Conservation (phyloP, 306 rosid genomes). For the Trifolium pratense region DNA sequence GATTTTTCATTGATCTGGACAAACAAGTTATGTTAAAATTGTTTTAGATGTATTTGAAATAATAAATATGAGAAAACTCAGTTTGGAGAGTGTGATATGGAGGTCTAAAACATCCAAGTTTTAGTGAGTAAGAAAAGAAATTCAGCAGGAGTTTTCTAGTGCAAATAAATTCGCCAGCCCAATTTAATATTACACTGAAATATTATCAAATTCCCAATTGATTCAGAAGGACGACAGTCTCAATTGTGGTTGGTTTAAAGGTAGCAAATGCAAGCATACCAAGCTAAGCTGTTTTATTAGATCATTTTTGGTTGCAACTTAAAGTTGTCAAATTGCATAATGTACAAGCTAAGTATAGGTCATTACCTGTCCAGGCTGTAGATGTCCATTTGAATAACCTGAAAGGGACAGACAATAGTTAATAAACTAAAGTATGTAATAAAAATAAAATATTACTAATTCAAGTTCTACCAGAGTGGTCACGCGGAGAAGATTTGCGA, state of each 20-base stretch:
- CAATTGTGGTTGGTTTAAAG: slow-evolving; percentile 36
- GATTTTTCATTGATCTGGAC: slow-evolving; percentile 69
- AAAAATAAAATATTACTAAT: slow-evolving; percentile 17
- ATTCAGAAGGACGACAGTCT: slow-evolving; percentile 19
- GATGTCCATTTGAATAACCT: slow-evolving; percentile 65
- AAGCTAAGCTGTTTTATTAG: slow-evolving; percentile 9
- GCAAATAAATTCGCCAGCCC: slow-evolving; percentile 28
- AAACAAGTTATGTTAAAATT: slow-evolving; percentile 37
- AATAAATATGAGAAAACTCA: background rate
- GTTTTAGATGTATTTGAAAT: slow-evolving; percentile 16
- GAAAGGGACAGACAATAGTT: slow-evolving; percentile 48
- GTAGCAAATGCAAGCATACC: slow-evolving; percentile 24
- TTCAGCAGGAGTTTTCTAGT: slow-evolving; percentile 17
- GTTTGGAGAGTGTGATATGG: background rate
- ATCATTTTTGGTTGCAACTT: slow-evolving; percentile 2
- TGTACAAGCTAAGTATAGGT: slow-evolving; percentile 32
- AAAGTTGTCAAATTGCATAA: slow-evolving; percentile 30
- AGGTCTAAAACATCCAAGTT: background rate
- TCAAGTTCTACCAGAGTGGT: slow-evolving; percentile 59
- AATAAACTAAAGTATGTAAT: slow-evolving; percentile 40
- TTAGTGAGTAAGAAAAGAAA: slow-evolving; percentile 19
- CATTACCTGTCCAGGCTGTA: slow-evolving; percentile 64
- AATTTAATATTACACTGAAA: slow-evolving; percentile 10
- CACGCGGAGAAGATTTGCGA: slow-evolving; percentile 68
- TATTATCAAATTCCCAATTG: slow-evolving; percentile 31